Base-by-base conservation (phyloP, 495 filamentous ascomycete genomes). In the Cryomyces minteri region DNA sequence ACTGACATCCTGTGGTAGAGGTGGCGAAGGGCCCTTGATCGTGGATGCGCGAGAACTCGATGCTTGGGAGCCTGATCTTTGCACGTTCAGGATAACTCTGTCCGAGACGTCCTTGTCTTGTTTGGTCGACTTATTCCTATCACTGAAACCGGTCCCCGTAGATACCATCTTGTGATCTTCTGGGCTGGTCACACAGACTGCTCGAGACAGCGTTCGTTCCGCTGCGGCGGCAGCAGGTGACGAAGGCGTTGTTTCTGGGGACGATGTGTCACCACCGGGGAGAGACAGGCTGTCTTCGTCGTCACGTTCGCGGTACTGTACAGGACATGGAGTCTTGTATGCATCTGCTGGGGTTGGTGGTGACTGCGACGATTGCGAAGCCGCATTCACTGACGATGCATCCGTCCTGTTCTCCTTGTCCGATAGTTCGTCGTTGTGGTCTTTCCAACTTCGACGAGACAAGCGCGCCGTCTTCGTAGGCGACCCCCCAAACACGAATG, bases 401-500 rank as follows among this genome's bases (percentile, higher is more conserved):
- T 25, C 18, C 18, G 2, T n/a, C 18, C 18, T 25, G 18, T 25
- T 25, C 18, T 25, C 18, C 18, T 25, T 25, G 18, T 25, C 18
- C 18, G 18, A 2, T 1, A 25, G 18, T 25, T 25, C 2, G 18
- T 25, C 18, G 18, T 25, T 25, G 18, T 25, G 18, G 18, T 25
- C 2, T 25, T 25, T 2, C 2, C 18, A 2, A 25, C 18, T 25
- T 25, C 18, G n/a, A n/a, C n/a, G n/a, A n/a, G n/a, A n/a, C n/a
- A n/a, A n/a, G n/a, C n/a, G 18, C 18, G 18, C 18, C 18, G 2
- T 25, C 18, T 25, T 25, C 18, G 51, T 58, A 4, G 58, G 51
- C 25, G 53, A 55, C 36, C 54, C 54, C 38, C 77, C 76, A 58
- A 78, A 79, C 50, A 79, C 56, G 58, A 67, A 80, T 41, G 75